Conservation (phyloP, 2,329 filamentous ascomycete species). For the Falciphora oryzae region DNA sequence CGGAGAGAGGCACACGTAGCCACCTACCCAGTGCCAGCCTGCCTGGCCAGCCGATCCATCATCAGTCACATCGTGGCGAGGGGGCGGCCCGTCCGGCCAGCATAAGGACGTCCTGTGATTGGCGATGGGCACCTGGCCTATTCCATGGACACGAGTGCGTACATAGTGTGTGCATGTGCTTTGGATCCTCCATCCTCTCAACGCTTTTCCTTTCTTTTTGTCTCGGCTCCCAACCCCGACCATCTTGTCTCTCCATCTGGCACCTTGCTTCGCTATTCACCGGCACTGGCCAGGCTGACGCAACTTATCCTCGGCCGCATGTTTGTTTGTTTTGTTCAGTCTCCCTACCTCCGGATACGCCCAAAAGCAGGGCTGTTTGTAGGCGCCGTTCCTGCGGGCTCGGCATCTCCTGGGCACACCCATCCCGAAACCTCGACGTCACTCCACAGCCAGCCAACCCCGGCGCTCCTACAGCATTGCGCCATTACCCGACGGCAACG, state of each 20-base stretch:
- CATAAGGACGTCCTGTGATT: neutral
- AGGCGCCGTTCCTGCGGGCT: too few species aligned
- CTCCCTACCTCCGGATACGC: neutral
- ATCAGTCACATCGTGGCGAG: neutral
- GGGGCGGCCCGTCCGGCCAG: too few species aligned
- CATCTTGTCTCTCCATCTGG: neutral
- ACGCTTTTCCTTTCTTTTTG: neutral
- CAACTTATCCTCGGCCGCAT: neutral
- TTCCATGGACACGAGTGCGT: neutral
- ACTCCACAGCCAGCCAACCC: neutral
- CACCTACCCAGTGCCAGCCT: neutral
- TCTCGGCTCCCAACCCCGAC: neutral
- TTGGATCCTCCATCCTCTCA: neutral
- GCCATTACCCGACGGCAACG: neutral
- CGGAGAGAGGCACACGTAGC: neutral
- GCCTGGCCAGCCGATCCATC: neutral
- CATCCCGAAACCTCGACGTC: neutral
- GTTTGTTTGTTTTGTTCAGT: neutral
- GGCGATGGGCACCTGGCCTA: neutral
- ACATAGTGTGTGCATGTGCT: too few species aligned
- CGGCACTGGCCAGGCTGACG: neutral
- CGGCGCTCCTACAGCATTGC: neutral
- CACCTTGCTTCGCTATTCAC: neutral
- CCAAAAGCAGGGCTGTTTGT: neutral
- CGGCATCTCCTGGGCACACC: too few species aligned